Conservation (phyloP, 2,329 filamentous ascomycete genomes). For the Talaromyces funiculosus region DNA sequence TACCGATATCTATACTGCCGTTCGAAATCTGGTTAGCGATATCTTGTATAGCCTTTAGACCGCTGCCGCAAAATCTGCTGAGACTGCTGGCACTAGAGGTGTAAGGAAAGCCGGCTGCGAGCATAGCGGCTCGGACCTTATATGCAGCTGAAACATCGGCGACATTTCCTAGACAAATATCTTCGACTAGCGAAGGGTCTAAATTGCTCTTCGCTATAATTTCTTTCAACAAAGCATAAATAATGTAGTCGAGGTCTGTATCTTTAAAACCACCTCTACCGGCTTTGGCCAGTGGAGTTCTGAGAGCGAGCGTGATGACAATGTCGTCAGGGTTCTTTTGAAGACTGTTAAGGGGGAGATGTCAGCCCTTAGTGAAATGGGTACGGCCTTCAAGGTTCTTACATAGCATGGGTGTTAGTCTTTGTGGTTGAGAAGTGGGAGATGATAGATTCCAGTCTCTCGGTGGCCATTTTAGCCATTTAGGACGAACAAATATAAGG, state of each 20-base stretch:
- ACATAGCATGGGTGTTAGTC: too few relatives aligned
- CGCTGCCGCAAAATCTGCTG: conserved; percentile 96
- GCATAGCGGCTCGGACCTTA: conserved; percentile 79
- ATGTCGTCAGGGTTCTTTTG: conserved; percentile 96
- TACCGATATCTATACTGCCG: conserved; percentile 78
- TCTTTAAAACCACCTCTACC: conserved; percentile 95
- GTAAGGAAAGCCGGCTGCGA: conserved; percentile 90
- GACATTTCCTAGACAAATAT: conserved; percentile 90
- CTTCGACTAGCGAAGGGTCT: conserved; percentile 78
- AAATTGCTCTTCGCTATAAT: conserved; percentile 66
- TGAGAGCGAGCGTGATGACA: conserved; percentile 87
- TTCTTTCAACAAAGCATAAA: conserved; percentile 77
- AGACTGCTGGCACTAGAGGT: conserved; percentile 74
- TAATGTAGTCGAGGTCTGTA: conserved; percentile 77
- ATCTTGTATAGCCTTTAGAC: conserved; percentile 90
- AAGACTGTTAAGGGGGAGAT: too few relatives aligned
- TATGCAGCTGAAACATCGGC: conserved; percentile 81
- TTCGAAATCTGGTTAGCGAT: conserved; percentile 80
- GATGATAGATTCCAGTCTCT: too few relatives aligned
- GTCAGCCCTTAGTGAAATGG: too few relatives aligned
- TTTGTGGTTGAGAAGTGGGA: too few relatives aligned
- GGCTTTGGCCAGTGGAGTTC: conserved; percentile 83
- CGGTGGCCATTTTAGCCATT: too few relatives aligned
- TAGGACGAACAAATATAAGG: too few relatives aligned
- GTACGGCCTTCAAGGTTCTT: too few relatives aligned